Conservation (phyloP, 192 early-diverging fungal genomes). For the Coemansia sp. region DNA sequence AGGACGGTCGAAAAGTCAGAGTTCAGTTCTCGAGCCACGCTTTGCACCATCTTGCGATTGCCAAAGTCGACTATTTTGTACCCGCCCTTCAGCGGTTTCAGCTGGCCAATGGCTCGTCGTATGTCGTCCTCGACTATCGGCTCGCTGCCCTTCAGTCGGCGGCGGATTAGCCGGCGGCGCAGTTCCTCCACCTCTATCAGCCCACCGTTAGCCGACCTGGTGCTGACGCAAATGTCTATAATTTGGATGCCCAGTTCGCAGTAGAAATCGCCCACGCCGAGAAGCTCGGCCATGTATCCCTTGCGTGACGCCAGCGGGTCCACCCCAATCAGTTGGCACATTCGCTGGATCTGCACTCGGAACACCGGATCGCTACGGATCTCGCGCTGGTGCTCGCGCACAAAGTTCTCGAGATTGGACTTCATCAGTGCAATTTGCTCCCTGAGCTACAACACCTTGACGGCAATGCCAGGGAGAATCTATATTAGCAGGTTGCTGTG, state of each 20-base stretch:
- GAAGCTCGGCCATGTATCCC: slow-evolving; percentile 89
- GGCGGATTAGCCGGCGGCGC: slow-evolving; percentile 60
- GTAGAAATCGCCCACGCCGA: slow-evolving; percentile 97
- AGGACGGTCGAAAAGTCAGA: slow-evolving; percentile 71
- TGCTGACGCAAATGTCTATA: slow-evolving; percentile 83
- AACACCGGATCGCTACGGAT: slow-evolving; percentile 85
- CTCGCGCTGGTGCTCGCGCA: slow-evolving; percentile 75
- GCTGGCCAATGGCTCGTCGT: slow-evolving; percentile 72
- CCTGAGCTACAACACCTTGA: slow-evolving; percentile 59
- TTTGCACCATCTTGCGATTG: slow-evolving; percentile 74
- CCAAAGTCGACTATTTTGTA: slow-evolving; percentile 83
- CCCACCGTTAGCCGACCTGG: slow-evolving; percentile 81
- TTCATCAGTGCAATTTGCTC: slow-evolving; percentile 70
- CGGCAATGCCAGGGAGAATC: neutral
- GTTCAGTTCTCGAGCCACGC: slow-evolving; percentile 85
- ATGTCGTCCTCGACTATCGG: slow-evolving; percentile 76
- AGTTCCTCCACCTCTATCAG: slow-evolving; percentile 84
- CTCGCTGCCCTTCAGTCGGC: slow-evolving; percentile 51
- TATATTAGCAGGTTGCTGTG: neutral
- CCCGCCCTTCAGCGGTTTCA: slow-evolving; percentile 85
- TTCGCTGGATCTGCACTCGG: slow-evolving; percentile 82
- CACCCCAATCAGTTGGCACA: slow-evolving; percentile 91
- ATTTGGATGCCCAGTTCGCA: slow-evolving; percentile 94
- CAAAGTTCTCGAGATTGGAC: slow-evolving; percentile 81
- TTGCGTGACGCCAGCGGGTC: slow-evolving; percentile 96